phyloP scores from a whole-genome alignment of 805 yeast genomes.

The Tetrapisispora namnaoensis region DNA sequence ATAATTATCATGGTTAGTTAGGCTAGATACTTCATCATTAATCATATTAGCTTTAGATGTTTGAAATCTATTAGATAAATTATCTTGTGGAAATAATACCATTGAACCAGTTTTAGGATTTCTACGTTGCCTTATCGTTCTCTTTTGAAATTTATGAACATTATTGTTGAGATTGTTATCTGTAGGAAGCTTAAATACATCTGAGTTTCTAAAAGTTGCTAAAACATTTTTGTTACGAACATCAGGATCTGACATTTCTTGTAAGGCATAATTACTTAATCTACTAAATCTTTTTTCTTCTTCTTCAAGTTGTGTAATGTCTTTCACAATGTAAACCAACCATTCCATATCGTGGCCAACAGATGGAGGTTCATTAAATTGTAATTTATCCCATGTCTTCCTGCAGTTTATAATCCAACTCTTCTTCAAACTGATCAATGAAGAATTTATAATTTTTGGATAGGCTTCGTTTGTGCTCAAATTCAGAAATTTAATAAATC shows the following conservation, averaged over 20 bases:
- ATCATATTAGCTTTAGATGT: background rate
- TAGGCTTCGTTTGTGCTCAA: conserved; percentile 10
- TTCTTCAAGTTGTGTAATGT: conserved; percentile 13
- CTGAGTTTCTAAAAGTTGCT: conserved; percentile 20
- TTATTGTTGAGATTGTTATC: background rate
- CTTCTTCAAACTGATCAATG: conserved; percentile 38
- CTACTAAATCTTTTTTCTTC: conserved; percentile 16
- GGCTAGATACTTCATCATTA: background rate
- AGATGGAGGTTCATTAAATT: conserved; percentile 12
- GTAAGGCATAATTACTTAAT: conserved; percentile 24
- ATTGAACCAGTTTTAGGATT: conserved; percentile 21
- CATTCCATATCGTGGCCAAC: conserved; percentile 14
- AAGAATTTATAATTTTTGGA: conserved; percentile 26
- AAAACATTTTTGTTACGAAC: conserved; percentile 26
- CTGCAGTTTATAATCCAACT: conserved; percentile 35
- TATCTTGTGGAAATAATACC: conserved; percentile 24
- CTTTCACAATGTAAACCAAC: conserved; percentile 16
- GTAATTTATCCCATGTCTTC: conserved; percentile 22
- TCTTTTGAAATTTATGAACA: background rate
- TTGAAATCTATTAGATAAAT: conserved; percentile 9
- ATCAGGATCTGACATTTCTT: conserved; percentile 24
- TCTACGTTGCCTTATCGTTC: background rate
- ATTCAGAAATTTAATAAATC: conserved; percentile 36
- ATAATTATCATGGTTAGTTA: background rate
- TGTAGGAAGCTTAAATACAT: conserved; percentile 14